phyloP scores from a whole-genome alignment of 139 green algal genomes.

The Micractinium conductrix region DNA sequence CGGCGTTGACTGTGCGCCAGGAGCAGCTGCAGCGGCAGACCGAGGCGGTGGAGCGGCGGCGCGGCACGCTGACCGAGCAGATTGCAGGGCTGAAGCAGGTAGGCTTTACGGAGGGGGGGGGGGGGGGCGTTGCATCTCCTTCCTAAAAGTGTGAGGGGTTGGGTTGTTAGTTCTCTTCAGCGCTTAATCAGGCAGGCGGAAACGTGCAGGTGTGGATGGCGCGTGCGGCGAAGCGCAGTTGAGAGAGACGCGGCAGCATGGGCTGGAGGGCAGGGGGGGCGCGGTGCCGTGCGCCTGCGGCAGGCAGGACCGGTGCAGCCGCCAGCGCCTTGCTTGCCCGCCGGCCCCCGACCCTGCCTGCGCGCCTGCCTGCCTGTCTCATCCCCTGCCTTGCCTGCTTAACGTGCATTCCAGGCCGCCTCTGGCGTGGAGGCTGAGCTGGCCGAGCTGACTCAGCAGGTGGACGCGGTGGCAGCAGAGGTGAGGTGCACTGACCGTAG shows the following conservation, averaged over 20 bases:
- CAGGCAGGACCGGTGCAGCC: no score
- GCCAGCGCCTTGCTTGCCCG: no score
- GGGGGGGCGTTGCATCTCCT: no score
- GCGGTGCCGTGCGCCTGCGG: no score
- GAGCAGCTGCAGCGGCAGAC: constrained; percentile 27
- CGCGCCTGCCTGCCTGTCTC: not conserved
- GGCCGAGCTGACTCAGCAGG: constrained; percentile 38
- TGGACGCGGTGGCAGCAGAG: constrained; percentile 39
- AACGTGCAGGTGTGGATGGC: no score
- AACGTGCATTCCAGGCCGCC: not conserved
- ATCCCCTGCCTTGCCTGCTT: not conserved
- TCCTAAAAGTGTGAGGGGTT: no score
- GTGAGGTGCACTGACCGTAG: no score
- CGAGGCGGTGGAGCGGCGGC: constrained; percentile 1
- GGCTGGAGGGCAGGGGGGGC: not conserved
- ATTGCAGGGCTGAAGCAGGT: constrained; percentile 56
- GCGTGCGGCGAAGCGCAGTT: no score
- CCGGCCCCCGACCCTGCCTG: not conserved
- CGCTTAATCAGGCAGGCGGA: no score
- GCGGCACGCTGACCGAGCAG: constrained; percentile 39
- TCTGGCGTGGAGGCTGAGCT: constrained; percentile 13
- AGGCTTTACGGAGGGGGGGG: no score
- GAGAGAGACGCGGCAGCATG: no score
- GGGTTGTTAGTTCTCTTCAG: no score
- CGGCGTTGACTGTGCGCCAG: constrained; percentile 31